Evolutionary conservation across 768 basidiomycete genomes (phyloP).

Genomic region (Tricholoma furcatifolium): DNA sequence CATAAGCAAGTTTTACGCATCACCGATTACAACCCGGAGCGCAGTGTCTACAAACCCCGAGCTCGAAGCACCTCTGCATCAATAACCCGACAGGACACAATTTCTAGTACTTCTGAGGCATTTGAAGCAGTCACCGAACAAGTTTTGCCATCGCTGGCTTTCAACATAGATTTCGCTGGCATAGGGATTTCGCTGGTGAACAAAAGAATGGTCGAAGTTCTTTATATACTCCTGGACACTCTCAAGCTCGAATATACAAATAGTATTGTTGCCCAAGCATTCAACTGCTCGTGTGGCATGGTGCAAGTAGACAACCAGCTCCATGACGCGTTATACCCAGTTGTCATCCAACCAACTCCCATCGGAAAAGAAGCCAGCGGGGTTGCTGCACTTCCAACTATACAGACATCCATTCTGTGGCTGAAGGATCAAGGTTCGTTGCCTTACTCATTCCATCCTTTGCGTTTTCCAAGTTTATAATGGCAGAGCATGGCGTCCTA

Average conservation of each 20-base stretch:
- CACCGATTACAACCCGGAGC: slow-evolving; percentile 81
- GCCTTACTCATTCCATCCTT: background rate
- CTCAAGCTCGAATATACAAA: slow-evolving; percentile 85
- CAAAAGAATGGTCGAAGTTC: slow-evolving; percentile 80
- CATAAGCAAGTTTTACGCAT: slow-evolving; percentile 83
- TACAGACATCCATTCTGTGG: slow-evolving; percentile 86
- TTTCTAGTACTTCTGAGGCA: slow-evolving; percentile 65
- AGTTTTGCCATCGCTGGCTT: slow-evolving; percentile 57
- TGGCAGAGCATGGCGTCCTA: slow-evolving; percentile 91
- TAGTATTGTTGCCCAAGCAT: slow-evolving; percentile 74
- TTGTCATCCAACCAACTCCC: slow-evolving; percentile 92
- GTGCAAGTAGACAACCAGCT: slow-evolving; percentile 97
- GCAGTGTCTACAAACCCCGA: slow-evolving; percentile 84
- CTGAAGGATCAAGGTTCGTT: slow-evolving; percentile 87
- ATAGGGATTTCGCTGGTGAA: slow-evolving; percentile 93
- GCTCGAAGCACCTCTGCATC: slow-evolving; percentile 45
- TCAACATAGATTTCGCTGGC: slow-evolving; percentile 81
- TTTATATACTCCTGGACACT: slow-evolving; percentile 78
- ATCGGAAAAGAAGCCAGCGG: slow-evolving; percentile 73
- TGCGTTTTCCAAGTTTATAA: background rate
- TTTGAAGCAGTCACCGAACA: slow-evolving; percentile 88
- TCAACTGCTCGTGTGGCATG: slow-evolving; percentile 79
- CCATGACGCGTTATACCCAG: slow-evolving; percentile 93
- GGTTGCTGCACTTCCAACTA: slow-evolving; percentile 81
- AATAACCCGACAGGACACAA: slow-evolving; percentile 63